phyloP scores from a whole-genome alignment of 768 basidiomycete species.

The Xerocomellus amylosporus region DNA sequence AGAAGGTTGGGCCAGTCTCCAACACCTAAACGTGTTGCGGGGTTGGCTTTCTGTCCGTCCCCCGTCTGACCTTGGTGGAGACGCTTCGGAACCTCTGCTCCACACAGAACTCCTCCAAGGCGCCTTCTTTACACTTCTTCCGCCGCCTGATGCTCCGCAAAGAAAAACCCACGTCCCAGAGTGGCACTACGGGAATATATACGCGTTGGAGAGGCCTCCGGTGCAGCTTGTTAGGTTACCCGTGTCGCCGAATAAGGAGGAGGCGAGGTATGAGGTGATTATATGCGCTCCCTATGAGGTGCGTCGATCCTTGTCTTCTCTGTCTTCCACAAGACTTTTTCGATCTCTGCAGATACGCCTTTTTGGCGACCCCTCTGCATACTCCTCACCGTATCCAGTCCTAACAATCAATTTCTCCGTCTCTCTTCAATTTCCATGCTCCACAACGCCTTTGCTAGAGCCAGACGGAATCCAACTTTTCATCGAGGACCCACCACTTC shows the following conservation, averaged over 20 bases:
- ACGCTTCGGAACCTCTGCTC: constrained; percentile 41
- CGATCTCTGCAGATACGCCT: constrained; percentile 61
- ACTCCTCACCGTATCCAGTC: constrained; percentile 44
- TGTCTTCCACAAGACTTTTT: not conserved
- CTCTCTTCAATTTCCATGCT: constrained; percentile 34
- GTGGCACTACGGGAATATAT: constrained; percentile 91
- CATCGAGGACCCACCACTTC: constrained; percentile 23
- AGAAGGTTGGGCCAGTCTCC: constrained; percentile 85
- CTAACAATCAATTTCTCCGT: constrained; percentile 55
- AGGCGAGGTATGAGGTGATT: constrained; percentile 63
- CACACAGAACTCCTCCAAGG: constrained; percentile 64
- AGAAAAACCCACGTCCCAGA: constrained; percentile 32
- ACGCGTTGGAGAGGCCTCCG: constrained; percentile 55
- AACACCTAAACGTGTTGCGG: constrained; percentile 72
- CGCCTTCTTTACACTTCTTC: constrained; percentile 72
- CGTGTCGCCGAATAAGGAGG: constrained; percentile 35
- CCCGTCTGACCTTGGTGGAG: constrained; percentile 24
- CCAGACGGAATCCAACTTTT: not conserved
- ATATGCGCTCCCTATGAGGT: constrained; percentile 87
- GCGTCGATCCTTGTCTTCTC: not conserved
- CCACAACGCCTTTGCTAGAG: not conserved
- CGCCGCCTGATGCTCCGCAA: constrained; percentile 35
- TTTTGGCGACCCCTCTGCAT: constrained; percentile 68
- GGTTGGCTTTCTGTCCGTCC: constrained; percentile 60
- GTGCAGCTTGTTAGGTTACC: constrained; percentile 52